These are phyloP conservation scores for Sporothrix sp. DNA, from an alignment of 2,329 filamentous ascomycete genomes.

Conservation along the genomic window DNA sequence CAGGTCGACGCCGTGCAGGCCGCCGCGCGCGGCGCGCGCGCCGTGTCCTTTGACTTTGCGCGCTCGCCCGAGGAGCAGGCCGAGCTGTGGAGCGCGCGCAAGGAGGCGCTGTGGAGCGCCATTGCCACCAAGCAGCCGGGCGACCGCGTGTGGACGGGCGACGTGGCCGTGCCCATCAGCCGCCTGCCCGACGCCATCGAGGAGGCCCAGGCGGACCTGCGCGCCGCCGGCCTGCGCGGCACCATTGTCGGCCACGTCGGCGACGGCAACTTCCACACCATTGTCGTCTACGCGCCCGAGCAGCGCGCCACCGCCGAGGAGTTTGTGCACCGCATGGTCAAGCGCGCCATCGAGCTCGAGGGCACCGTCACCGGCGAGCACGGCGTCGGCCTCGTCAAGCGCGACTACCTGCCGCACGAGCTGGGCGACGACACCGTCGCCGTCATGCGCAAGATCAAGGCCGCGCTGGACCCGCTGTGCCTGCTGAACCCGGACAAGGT, in stretches of 20 bases:
- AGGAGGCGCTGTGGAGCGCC: slow-evolving; percentile 75
- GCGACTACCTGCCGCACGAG: slow-evolving; percentile 73
- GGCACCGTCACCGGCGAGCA: slow-evolving; percentile 82
- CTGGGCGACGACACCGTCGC: slow-evolving; percentile 66
- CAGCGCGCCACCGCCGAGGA: slow-evolving; percentile 58
- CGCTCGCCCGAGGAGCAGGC: slow-evolving; percentile 54
- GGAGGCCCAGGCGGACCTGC: slow-evolving; percentile 59
- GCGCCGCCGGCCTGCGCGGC: slow-evolving; percentile 62
- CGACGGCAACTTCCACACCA: slow-evolving; percentile 58
- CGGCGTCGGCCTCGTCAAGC: slow-evolving; percentile 73
- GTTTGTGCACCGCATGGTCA: slow-evolving; percentile 75
- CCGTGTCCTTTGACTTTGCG: slow-evolving; percentile 70
- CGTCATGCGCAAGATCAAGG: slow-evolving; percentile 77
- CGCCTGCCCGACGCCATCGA: slow-evolving; percentile 66
- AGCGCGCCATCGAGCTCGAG: slow-evolving; percentile 74
- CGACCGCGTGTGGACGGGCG: slow-evolving; percentile 77
- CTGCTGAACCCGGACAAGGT: slow-evolving; percentile 63
- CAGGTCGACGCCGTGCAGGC: slow-evolving; percentile 59
- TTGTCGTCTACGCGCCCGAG: slow-evolving; percentile 52
- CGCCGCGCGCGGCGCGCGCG: slow-evolving; percentile 51
- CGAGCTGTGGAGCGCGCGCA: slow-evolving; percentile 74
- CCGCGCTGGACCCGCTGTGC: slow-evolving; percentile 66
- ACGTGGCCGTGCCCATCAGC: slow-evolving; percentile 76
- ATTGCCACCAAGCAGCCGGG: slow-evolving; percentile 55
- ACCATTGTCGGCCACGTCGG: slow-evolving; percentile 64